Base-by-base conservation (phyloP, 768 basidiomycete species). In the Coprinopsis strossmayeri region DNA sequence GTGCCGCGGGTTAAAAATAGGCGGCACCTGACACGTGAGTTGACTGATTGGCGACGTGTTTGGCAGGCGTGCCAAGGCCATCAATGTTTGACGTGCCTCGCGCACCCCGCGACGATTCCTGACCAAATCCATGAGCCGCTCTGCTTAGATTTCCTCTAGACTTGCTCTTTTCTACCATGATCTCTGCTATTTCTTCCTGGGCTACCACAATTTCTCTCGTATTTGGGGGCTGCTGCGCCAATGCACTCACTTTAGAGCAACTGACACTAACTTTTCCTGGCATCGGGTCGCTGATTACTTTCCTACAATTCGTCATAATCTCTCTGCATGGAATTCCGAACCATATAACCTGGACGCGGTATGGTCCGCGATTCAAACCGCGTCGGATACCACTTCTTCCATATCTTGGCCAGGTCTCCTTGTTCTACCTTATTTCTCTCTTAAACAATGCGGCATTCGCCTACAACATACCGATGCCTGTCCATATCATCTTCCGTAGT, bases 401-500 rank as follows among this genome's bases (percentile, higher is more conserved):
- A 11, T 94, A 94, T 70, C 57, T 87, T 23, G 65, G 82, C 1
- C 92, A 96, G 65, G 92, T 94, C 40, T 72, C 73, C 1, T 70
- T 97, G 28, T 94, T 94, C 66, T 84, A 87, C 51, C 63, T 74
- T 3, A 73, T 91, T 45, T 92, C 89, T 4, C 61, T 87, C 52
- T 70, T 97, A 55, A 97, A 96, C 64, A 96, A 94, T 67, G 79
- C 77, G n/a, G 92, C 91, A 0, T 95, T 97, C 59, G 86, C 76
- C 4, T 92, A 85, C 61, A 65, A 75, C 34, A 84, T 96, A 51
- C 92, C 94, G 18, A 91, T 96, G 81, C 68, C 88, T 0, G 84
- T 97, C 1, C 93, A 97, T 65, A 95, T 97, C 62, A 87, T 97
- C 52, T 95, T 95, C 60, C 77, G 93, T 34, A 91, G 88, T 55